A percentile compares a stretch with the other conserved stretches of the same genome.
phyloP scores from a whole-genome alignment of 345 rosid species.

The Populus tremula region DNA sequence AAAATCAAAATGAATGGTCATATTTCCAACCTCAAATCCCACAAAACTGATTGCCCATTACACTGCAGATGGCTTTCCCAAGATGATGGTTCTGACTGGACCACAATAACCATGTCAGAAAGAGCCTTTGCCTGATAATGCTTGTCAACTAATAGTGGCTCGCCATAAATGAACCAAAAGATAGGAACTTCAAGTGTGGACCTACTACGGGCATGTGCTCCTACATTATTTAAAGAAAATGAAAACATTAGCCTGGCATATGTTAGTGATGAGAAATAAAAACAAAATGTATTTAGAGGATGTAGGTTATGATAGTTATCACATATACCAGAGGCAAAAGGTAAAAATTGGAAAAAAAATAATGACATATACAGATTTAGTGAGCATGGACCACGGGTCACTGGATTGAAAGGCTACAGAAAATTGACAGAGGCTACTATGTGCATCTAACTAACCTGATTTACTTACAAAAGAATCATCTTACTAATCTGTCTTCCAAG shows the following conservation, averaged over 20 bases:
- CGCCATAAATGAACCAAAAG: slow-evolving; percentile 89
- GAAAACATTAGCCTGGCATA: not conserved
- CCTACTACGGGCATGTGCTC: slow-evolving; percentile 86
- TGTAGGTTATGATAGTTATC: not conserved
- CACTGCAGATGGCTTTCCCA: slow-evolving; percentile 99
- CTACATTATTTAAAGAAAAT: slow-evolving; percentile 39
- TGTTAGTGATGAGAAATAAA: slow-evolving; percentile 3
- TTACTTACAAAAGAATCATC: not conserved
- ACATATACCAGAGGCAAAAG: not conserved
- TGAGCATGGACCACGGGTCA: not conserved
- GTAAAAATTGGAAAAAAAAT: not conserved
- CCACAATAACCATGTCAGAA: slow-evolving; percentile 87
- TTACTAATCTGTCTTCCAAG: not conserved
- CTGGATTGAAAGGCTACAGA: not conserved
- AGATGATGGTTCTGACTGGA: slow-evolving; percentile 84
- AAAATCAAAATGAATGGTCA: not conserved
- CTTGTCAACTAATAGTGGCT: slow-evolving; percentile 83
- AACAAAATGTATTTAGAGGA: not conserved
- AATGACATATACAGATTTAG: not conserved
- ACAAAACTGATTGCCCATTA: slow-evolving; percentile 83
- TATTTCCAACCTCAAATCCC: slow-evolving; percentile 77
- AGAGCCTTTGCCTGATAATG: slow-evolving; percentile 96
- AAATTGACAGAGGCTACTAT: not conserved
- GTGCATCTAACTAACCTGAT: not conserved
- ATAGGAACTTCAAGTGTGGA: slow-evolving; percentile 95